phyloP scores from a whole-genome alignment of 176 grass and related monocot genomes.

The Paspalum notatum region DNA sequence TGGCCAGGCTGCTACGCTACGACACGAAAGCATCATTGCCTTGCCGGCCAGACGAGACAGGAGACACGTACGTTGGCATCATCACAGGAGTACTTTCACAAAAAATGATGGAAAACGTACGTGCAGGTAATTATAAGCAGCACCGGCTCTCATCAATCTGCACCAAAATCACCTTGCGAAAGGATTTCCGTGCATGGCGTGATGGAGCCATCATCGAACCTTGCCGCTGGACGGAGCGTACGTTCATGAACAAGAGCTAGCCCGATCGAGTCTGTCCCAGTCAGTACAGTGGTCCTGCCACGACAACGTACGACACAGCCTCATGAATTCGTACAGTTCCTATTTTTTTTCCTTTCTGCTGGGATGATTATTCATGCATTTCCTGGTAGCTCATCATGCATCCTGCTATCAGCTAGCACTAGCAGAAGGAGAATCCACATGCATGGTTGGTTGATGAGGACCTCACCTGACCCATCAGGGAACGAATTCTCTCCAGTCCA shows the following conservation, averaged over 20 bases:
- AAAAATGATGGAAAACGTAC: neutral
- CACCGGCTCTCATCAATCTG: neutral
- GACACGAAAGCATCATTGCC: conserved; percentile 60
- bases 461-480: too few relatives aligned
- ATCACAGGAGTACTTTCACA: neutral
- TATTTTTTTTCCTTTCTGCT: neutral
- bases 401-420: too few relatives aligned
- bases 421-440: too few relatives aligned
- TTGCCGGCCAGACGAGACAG: neutral
- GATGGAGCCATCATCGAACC: neutral
- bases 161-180: neutral
- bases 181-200: neutral
- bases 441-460: too few relatives aligned
- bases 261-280: too few relatives aligned
- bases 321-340: neutral
- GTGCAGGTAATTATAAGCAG: neutral
- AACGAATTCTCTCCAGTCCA: conserved; percentile 8
- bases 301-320: too few relatives aligned
- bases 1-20: conserved; percentile 46
- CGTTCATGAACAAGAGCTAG: neutral
- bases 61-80: too few relatives aligned
- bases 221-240: too few relatives aligned
- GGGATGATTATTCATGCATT: neutral
- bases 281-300: too few relatives aligned
- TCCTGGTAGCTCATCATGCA: neutral